Base-by-base conservation (phyloP, 106 monocot species). In the Dendrobium catenatum region DNA sequence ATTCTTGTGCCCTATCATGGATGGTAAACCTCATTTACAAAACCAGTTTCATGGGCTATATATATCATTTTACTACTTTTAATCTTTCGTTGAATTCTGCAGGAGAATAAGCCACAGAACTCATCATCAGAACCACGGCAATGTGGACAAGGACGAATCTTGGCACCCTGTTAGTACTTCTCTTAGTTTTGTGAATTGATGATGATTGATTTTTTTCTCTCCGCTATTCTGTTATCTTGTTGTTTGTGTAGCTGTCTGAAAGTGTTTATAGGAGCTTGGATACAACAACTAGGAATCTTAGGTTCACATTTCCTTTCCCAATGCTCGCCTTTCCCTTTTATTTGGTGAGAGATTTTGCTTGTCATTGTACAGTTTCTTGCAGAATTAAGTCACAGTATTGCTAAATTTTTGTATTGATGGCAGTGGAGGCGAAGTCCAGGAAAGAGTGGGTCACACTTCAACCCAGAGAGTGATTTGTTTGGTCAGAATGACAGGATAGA, bases 51-150 rank as follows among this genome's bases (percentile, higher is more conserved):
- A 42, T 90, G 86, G 77, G 87, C 40, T 86, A 90, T 37, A 37
- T 86, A 90, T 37, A 37, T 29, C 90, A 78, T 54, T 92, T 90
- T 15, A 13, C 89, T 8, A 90, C 58, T 64, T n/a, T 29, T 42
- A 64, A 22, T 10, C 55, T 29, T 15, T 44, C 29, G 11, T 85
- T 64, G 79, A 61, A 68, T 47, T 54, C 55, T 86, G 42, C 66
- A 95, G 95, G 96, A 96, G 96, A 86, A 96, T 96, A 44, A 93
- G 93, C 81, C 96, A 96, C 78, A 88, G 91, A 72, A 94, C 91
- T 9, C 96, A 96, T 80, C 96, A 96, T 84, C 96, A 96, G 90
- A 91, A 96, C 83, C 91, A 93, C 33, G 96, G 96, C 33, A 93
- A 96, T 55, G 96, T 92, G 17, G 96, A 96, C 83, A 93, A 96